Conservation (phyloP, 2,329 filamentous ascomycete genomes). For the Botrytis medusae region DNA sequence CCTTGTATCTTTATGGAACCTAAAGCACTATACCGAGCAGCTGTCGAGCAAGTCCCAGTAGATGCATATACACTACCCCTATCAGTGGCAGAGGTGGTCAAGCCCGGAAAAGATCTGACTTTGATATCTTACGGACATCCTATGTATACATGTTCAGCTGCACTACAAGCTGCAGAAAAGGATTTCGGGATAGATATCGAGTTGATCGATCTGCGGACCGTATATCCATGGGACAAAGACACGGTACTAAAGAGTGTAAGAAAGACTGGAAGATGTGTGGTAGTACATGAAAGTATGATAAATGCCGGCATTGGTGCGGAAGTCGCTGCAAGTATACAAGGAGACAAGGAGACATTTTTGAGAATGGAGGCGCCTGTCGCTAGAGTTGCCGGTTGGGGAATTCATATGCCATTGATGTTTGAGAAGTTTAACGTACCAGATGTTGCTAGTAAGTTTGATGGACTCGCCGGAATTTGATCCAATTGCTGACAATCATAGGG, state of each 20-base stretch:
- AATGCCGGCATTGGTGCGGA: slow-evolving; percentile 73
- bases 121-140: slow-evolving; percentile 71
- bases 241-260: slow-evolving; percentile 65
- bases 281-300: slow-evolving; percentile 75
- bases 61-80: slow-evolving; percentile 66
- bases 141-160: slow-evolving; percentile 65
- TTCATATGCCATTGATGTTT: slow-evolving; percentile 64
- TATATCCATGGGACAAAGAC: slow-evolving; percentile 72
- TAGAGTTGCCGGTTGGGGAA: slow-evolving; percentile 68
- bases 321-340: slow-evolving; percentile 69
- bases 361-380: slow-evolving; percentile 68
- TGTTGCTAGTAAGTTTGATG: slow-evolving; percentile 59
- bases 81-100: slow-evolving; percentile 67
- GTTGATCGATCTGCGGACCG: slow-evolving; percentile 68
- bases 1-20: slow-evolving; percentile 76
- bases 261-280: slow-evolving; percentile 67
- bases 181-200: slow-evolving; percentile 66
- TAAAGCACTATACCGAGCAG: slow-evolving; percentile 70
- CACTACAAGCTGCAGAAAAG: slow-evolving; percentile 66
- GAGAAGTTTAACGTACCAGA: slow-evolving; percentile 68
- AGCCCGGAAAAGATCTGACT: slow-evolving; percentile 64
- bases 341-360: slow-evolving; percentile 60
- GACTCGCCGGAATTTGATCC: neutral
- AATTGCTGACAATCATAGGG: slow-evolving; percentile 33
- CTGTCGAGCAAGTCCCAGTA: slow-evolving; percentile 71